phyloP scores from a whole-genome alignment of 306 rosid species.

The Heteromeles arbutifolia region DNA sequence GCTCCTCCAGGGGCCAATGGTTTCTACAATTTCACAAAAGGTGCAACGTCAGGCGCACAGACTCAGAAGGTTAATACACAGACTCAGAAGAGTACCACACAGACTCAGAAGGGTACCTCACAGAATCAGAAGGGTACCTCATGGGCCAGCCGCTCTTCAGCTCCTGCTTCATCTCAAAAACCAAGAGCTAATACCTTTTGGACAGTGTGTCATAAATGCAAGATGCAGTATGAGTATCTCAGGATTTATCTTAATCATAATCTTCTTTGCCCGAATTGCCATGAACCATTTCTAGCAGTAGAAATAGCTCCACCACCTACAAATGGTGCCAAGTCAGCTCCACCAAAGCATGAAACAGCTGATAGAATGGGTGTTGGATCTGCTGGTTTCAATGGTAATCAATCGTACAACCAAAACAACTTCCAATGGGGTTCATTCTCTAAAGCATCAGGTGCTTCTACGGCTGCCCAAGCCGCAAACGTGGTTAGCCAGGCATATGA shows the following conservation, averaged over 20 bases:
- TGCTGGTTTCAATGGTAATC: constrained; percentile 25
- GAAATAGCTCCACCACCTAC: constrained; percentile 82
- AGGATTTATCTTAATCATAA: constrained; percentile 79
- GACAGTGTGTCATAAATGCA: constrained; percentile 84
- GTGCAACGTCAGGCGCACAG: constrained; percentile 37
- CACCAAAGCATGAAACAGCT: constrained; percentile 40
- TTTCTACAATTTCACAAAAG: constrained; percentile 46
- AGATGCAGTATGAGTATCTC: constrained; percentile 94
- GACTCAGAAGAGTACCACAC: constrained; percentile 16
- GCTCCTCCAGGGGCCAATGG: constrained; percentile 46
- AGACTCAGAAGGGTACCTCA: constrained; percentile 42
- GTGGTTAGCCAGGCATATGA: constrained; percentile 88
- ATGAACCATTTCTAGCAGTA: constrained; percentile 65
- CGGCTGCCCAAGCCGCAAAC: constrained; percentile 78
- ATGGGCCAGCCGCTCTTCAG: constrained; percentile 40
- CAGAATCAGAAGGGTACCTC: constrained; percentile 12
- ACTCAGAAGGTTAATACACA: constrained; percentile 38
- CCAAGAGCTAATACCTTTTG: constrained; percentile 68
- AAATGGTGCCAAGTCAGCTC: constrained; percentile 48
- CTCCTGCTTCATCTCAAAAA: constrained; percentile 44
- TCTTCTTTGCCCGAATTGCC: constrained; percentile 91
- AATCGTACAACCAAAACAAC: constrained; percentile 29
- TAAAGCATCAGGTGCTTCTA: constrained; percentile 51
- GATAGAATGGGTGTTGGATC: constrained; percentile 43
- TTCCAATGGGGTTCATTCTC: constrained; percentile 84